Evolutionary conservation across 495 filamentous ascomycete genomes (phyloP).

Genomic region (Penicillium simplicissimum): DNA sequence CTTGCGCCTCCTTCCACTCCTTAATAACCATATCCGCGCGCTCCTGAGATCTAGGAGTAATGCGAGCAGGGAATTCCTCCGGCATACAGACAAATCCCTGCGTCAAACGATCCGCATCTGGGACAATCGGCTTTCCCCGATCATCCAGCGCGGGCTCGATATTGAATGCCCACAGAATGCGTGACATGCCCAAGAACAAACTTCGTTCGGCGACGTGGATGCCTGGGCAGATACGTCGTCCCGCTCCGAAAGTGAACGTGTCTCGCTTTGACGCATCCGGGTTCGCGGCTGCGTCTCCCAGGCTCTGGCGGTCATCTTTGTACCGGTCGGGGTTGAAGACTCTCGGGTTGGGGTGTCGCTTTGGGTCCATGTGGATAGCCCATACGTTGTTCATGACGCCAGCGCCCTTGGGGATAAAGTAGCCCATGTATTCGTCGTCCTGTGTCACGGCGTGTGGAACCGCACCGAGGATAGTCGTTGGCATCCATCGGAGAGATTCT

Average conservation of each 20-base stretch:
- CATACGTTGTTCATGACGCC: slow-evolving; percentile 49
- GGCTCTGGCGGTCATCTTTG: slow-evolving; percentile 20
- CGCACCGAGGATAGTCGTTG: slow-evolving; percentile 42
- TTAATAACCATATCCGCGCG: slow-evolving; percentile 33
- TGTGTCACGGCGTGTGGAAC: slow-evolving; percentile 56
- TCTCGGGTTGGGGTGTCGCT: slow-evolving; percentile 49
- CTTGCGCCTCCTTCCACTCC: slow-evolving; percentile 31
- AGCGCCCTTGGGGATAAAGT: slow-evolving; percentile 49
- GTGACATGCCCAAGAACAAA: slow-evolving; percentile 51
- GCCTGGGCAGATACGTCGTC: slow-evolving; percentile 33
- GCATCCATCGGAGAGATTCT: slow-evolving; percentile 46
- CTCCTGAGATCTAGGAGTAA: slow-evolving; percentile 33
- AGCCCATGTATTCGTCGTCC: slow-evolving; percentile 56
- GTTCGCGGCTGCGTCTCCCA: slow-evolving; percentile 41
- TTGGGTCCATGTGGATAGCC: slow-evolving; percentile 47
- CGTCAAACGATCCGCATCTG: slow-evolving; percentile 26
- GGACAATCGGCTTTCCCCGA: slow-evolving; percentile 16
- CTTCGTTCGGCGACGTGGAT: slow-evolving; percentile 39
- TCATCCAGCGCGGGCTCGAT: slow-evolving; percentile 19
- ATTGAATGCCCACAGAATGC: slow-evolving; percentile 58
- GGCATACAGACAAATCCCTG: slow-evolving; percentile 47
- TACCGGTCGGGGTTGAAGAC: slow-evolving; percentile 59
- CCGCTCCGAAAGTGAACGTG: slow-evolving; percentile 33
- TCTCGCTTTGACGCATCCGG: slow-evolving; percentile 40
- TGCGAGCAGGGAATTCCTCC: slow-evolving; percentile 32